These are phyloP conservation scores for Fagus sylvatica DNA, from an alignment of 306 rosid genomes.

Conservation along the genomic window DNA sequence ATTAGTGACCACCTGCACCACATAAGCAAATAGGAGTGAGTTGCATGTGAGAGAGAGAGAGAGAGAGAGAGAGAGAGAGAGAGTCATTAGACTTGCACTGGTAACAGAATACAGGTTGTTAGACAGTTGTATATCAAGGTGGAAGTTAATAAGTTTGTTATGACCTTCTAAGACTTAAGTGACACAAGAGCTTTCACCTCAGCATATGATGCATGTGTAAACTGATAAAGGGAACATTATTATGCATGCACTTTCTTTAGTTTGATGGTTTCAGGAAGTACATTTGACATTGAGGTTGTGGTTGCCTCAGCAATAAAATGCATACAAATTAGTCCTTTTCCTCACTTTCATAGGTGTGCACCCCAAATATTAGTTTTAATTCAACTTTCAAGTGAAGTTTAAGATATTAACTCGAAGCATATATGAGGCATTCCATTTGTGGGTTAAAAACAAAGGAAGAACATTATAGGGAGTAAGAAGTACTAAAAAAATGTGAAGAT, in stretches of 20 bases:
- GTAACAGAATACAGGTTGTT: background rate
- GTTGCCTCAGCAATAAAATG: background rate
- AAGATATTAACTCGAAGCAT: too few species aligned
- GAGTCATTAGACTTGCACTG: background rate
- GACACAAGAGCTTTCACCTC: background rate
- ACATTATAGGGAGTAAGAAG: too few species aligned
- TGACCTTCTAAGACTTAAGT: conserved; percentile 2
- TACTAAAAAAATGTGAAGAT: too few species aligned
- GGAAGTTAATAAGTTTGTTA: background rate
- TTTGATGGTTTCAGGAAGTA: background rate
- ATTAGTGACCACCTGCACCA: conserved; percentile 80
- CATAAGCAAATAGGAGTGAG: background rate
- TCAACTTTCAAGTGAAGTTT: too few species aligned
- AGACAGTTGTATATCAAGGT: background rate
- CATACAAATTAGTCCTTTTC: background rate
- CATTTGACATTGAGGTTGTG: background rate
- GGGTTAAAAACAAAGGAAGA: too few species aligned
- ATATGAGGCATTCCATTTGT: too few species aligned
- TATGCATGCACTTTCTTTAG: background rate
- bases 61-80: background rate
- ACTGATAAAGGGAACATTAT: background rate
- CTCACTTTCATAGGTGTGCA: background rate
- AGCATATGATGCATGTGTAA: background rate
- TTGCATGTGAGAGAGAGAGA: background rate
- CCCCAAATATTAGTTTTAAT: background rate